Evolutionary conservation across 2,329 filamentous ascomycete genomes (phyloP), one percentile per base, ranked within the genome.

Genomic region (Aspergillus awamori): DNA sequence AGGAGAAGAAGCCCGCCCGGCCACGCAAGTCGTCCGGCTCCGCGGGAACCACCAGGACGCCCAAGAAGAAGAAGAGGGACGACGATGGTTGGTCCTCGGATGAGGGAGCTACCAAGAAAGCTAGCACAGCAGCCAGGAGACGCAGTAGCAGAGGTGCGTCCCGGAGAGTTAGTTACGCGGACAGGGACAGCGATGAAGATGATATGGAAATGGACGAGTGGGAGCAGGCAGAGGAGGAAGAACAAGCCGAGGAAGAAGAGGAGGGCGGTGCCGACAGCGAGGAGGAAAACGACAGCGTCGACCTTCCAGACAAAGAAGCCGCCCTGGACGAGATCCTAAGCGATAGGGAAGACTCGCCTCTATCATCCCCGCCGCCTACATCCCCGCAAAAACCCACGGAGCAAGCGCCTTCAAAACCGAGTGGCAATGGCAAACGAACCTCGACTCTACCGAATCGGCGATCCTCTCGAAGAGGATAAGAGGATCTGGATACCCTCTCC

Each of bases 111-210:
- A 76, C 75, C 36, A 66, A 70, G 45, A 75, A 65, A 68, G 69
- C 33, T 74, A 45, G 20, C 20, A 45, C 20, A 10, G 67, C 72
- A 17, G 66, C 72, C 53, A 73, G 77, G 53, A 79, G 75, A 55
- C 78, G 74, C 63, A 82, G 74, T 64, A 76, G 68, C 59, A 74
- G 77, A 56, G 75, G 71, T 20, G 70, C 69, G 5, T 70, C 69
- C 10, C 73, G 72, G 33, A 70, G 70, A 13, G 71, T 81, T 62
- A 80, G 75, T 62, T 81, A 81, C 62, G 77, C 71, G 5, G 80
- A 82, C 58, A 76, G 73, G 20, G 76, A 78, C 61, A 81, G 76
- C 47, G 78, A 78, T 36, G 78, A 80, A 38, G 78, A 79, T 20
- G 78, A 80, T 53, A 66, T 72, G 43, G 77, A 80, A 56, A 77